Base-by-base conservation (phyloP, 768 basidiomycete genomes). In the Galerina marginata region DNA sequence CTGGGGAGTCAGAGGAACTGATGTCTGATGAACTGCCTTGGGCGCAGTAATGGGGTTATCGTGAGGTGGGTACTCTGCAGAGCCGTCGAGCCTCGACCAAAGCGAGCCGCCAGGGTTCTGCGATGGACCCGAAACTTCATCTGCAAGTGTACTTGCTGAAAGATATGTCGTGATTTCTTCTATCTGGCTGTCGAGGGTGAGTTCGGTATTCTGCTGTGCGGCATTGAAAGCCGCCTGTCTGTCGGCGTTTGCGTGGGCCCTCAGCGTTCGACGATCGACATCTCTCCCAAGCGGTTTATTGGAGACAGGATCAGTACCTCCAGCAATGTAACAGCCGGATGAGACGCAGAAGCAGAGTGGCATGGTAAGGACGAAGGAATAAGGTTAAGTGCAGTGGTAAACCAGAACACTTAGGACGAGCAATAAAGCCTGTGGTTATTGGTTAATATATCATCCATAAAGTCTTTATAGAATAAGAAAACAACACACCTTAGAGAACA, bases 101-200 rank as follows among this genome's bases (percentile, higher is more conserved):
- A 59, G 58, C 26, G 29, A 33, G 15, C 58, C 50, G 40, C 58
- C 58, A 59, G 58, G 58, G 15, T 20, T 40, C 38, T 47, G 39
- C 9, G 47, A 58, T 29, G 50, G 50, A 10, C 50, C 50, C 11
- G 50, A 36, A n/a, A 51, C 50, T 16, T 51, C 3, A 38, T 58
- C 48, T 25, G 56, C 39, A 40, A 58, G 56, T 9, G 37, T 40
- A 37, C 29, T 23, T 43, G 56, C 46, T 16, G 56, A 36, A 7
- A 58, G 38, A 36, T 49, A 42, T 15, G 56, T n/a, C 9, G 56
- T 26, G 16, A 58, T 58, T 36, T 58, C 37, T 6, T 48, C 56
- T 20, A 49, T 42, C 56, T 58, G 56, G 20, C 33, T 39, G 37
- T 58, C 38, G 4, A 47, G 20, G 6, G 49, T 38, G 25, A 15